These are phyloP conservation scores for Bipolaris victoriae DNA, from an alignment of 2,329 filamentous ascomycete species.

Conservation along the genomic window DNA sequence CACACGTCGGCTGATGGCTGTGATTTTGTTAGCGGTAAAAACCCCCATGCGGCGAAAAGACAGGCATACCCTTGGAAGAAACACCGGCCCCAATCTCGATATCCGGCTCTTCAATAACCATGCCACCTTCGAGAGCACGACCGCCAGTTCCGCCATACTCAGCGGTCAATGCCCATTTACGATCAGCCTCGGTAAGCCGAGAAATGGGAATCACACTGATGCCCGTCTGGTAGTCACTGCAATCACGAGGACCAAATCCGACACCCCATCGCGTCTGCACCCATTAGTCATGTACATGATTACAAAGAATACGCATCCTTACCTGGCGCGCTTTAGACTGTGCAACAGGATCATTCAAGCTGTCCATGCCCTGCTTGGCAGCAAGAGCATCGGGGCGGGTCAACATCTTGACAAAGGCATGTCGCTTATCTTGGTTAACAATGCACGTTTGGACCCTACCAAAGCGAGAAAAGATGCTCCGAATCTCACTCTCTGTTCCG, in stretches of 20 bases:
- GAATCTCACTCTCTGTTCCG: constrained; percentile 77
- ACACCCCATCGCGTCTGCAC: constrained; percentile 92
- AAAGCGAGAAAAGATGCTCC: constrained; percentile 78
- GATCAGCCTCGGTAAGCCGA: constrained; percentile 91
- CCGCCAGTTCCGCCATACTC: constrained; percentile 93
- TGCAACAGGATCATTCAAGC: constrained; percentile 72
- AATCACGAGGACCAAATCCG: constrained; percentile 94
- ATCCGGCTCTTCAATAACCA: constrained; percentile 95
- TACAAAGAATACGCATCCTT: constrained; percentile 16
- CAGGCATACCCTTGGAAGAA: constrained; percentile 76
- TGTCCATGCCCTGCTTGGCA: constrained; percentile 89
- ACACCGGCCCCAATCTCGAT: constrained; percentile 98
- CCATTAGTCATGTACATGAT: constrained; percentile 22
- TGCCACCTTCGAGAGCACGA: constrained; percentile 75
- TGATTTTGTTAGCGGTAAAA: constrained; percentile 18
- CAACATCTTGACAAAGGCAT: constrained; percentile 99
- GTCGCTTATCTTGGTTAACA: constrained; percentile 95
- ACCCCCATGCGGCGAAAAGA: background rate
- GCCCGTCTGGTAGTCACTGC: constrained; percentile 92
- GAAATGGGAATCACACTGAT: constrained; percentile 92
- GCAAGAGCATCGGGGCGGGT: constrained; percentile 81
- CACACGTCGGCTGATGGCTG: constrained; percentile 47
- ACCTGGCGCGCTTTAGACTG: constrained; percentile 64
- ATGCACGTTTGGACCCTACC: constrained; percentile 96
- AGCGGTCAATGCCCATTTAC: constrained; percentile 95